Evolutionary conservation across 1,284 basidiomycete genomes (phyloP), one percentile per base, ranked within the genome.

Genomic region (Pseudozyma tsukubaensis): DNA sequence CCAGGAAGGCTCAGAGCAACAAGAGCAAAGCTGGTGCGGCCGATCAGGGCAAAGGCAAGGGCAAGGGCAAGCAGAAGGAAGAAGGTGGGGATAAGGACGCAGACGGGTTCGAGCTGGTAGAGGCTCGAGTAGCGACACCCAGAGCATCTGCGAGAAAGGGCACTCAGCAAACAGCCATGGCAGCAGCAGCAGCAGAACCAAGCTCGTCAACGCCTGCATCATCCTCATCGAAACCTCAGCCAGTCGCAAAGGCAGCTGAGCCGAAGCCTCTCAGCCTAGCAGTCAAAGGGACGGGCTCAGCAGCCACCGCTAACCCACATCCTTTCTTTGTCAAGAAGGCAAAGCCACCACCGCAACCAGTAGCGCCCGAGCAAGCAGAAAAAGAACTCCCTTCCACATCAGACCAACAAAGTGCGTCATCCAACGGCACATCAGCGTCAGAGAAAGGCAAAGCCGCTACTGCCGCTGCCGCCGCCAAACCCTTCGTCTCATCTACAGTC

Each of bases 281-380:
- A 7, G 72, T 70, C 37, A 66, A 66, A 29, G 67, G 72, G 1
- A 63, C 63, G 2, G 44, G 44, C 5, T 32, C 54, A 18, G 50
- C 36, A 10, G 50, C 62, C 5, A 36, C 48, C n/a, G 43, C 63
- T 11, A 59, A 52, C 18, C 55, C 66, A 2, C 72, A 74, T 50
- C 72, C 72, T 1, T 74, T 74, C 49, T 74, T 74, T 43, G 16
- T 19, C 7, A 70, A 64, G 36, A 70, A 69, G 43, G 36, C 56
- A 9, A 62, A 64, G 29, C 60, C 42, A 9, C 44, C 48, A 5
- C 36, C 39, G 12, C 52, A 43, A 18, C 43, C 57, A 49, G 48
- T 34, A 50, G 14, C 39, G 14, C 5, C 3, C 16, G 32, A 14
- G 16, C 16, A 37, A 18, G 24, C 6, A 9, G 35, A 16, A 4